Base-by-base conservation (phyloP, 768 basidiomycete species). In the Suillus clintonianus region DNA sequence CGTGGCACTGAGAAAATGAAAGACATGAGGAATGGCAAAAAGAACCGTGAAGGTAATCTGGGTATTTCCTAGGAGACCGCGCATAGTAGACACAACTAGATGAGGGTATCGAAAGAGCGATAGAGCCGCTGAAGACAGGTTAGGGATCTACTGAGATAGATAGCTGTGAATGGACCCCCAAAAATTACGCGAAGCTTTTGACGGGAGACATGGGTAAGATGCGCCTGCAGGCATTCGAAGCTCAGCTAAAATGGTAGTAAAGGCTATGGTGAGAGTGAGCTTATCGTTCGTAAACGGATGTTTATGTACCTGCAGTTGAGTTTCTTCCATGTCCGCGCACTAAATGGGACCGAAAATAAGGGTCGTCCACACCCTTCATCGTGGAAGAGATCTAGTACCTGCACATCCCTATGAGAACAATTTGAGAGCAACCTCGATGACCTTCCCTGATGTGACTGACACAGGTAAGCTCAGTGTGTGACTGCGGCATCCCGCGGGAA, bases 1-100 rank as follows among this genome's bases (percentile, higher is more conserved):
- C 15, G 62, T 56, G 61, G 54, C 34, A 22, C 34, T 24, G 48
- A 53, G 56, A 36, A 32, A 50, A 45, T 32, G 47, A 56, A 41
- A 57, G 5, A 43, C n/a, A 43, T 36, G 55, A 22, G 30, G 34
- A 43, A 59, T 5, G 58, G n/a, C 6, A 37, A 43, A 59, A 50
- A 39, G 24, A 30, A n/a, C 30, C 11, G 10, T 53, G 51, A 53
- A 36, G 34, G 55, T 17, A 37, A 39, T 17, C 15, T 37, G 13
- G 51, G 36, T 57, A 64, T 65, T 55, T 71, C 72, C 74, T 71
- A 71, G 74, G 74, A 74, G 69, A 71, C 73, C 74, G 74, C 70
- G 73, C 51, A 32, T 15, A 24, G 47, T n/a, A n/a, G n/a, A n/a
- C n/a, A 24, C 22, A 14, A 24, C 24, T 1, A 48, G 14, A 48